These are phyloP conservation scores for Penicillium macrosclerotiorum DNA, from an alignment of 495 filamentous ascomycete species.

Conservation along the genomic window DNA sequence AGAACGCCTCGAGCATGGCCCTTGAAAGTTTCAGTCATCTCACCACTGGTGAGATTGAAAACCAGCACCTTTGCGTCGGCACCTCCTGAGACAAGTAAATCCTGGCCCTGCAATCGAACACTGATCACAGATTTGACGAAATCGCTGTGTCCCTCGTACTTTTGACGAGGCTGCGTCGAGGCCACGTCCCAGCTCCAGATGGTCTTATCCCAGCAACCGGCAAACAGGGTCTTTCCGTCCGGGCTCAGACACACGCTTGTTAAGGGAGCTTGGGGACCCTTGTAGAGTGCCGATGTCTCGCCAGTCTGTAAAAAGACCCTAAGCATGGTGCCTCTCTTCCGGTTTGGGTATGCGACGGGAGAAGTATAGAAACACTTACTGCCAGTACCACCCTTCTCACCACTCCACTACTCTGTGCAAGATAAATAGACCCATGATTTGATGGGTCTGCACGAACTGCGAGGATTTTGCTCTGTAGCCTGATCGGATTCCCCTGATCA, in stretches of 20 bases:
- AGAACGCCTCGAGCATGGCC: slow-evolving; percentile 78
- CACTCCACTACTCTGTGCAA: slow-evolving; percentile 80
- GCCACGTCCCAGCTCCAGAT: slow-evolving; percentile 78
- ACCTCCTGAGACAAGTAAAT: slow-evolving; percentile 78
- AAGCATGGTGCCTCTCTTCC: too few relatives aligned
- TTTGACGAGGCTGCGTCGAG: slow-evolving; percentile 48
- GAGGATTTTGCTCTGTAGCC: slow-evolving; percentile 80
- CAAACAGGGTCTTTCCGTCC: slow-evolving; percentile 63
- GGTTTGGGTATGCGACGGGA: too few relatives aligned
- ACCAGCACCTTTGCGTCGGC: slow-evolving; percentile 84
- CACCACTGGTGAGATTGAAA: slow-evolving; percentile 68
- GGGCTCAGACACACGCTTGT: slow-evolving; percentile 72
- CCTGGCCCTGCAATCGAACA: slow-evolving; percentile 51
- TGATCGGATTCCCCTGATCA: slow-evolving; percentile 76
- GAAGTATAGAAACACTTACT: slow-evolving; percentile 52
- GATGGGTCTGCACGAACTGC: slow-evolving; percentile 69
- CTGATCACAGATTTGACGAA: slow-evolving; percentile 78
- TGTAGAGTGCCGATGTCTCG: slow-evolving; percentile 54
- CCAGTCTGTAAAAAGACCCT: slow-evolving; percentile 43
- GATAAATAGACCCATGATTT: slow-evolving; percentile 59
- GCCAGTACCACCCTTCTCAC: slow-evolving; percentile 70
- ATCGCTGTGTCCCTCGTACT: slow-evolving; percentile 78
- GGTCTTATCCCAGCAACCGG: slow-evolving; percentile 89
- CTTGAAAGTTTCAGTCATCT: slow-evolving; percentile 68
- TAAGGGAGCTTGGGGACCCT: slow-evolving; percentile 74